Conservation (phyloP, 257 asterid species). For the Salvia hispanica region DNA sequence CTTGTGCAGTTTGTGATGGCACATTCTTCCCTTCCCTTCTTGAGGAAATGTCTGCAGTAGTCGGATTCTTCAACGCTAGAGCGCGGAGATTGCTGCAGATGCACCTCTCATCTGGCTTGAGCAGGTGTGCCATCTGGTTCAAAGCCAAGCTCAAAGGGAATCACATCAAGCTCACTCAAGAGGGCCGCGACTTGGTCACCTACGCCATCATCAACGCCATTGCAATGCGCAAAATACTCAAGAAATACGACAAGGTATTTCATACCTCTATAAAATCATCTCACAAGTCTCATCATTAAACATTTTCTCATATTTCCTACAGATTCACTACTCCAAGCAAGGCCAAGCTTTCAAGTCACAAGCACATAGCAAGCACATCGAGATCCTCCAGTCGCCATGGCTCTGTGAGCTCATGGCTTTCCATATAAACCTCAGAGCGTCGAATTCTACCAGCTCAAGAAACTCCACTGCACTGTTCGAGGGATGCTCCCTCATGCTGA, state of each 20-base stretch:
- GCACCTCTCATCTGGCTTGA: slow-evolving; percentile 76
- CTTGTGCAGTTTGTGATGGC: slow-evolving; percentile 80
- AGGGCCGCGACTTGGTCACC: slow-evolving; percentile 76
- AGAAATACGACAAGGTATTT: slow-evolving; percentile 86
- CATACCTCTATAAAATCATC: background rate
- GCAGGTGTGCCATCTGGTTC: slow-evolving; percentile 64
- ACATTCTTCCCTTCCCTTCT: slow-evolving; percentile 86
- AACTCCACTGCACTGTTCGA: slow-evolving; percentile 54
- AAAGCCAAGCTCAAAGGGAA: slow-evolving; percentile 58
- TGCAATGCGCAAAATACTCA: slow-evolving; percentile 92
- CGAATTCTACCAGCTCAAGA: slow-evolving; percentile 33
- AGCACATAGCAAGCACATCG: slow-evolving; percentile 74
- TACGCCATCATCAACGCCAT: slow-evolving; percentile 82
- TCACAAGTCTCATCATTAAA: background rate
- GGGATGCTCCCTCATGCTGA: slow-evolving; percentile 58
- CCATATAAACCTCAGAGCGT: slow-evolving; percentile 62
- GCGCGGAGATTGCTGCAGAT: slow-evolving; percentile 73
- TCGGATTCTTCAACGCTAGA: slow-evolving; percentile 71
- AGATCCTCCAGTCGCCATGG: slow-evolving; percentile 99
- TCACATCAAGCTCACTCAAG: slow-evolving; percentile 61
- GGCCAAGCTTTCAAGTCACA: slow-evolving; percentile 93
- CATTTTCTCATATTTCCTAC: background rate
- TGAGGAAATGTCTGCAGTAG: slow-evolving; percentile 88
- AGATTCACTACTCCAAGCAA: slow-evolving; percentile 92
- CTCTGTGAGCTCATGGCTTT: slow-evolving; percentile 91